Evolutionary conservation across 805 yeast species (phyloP).

Genomic region (Candida nitratophila): DNA sequence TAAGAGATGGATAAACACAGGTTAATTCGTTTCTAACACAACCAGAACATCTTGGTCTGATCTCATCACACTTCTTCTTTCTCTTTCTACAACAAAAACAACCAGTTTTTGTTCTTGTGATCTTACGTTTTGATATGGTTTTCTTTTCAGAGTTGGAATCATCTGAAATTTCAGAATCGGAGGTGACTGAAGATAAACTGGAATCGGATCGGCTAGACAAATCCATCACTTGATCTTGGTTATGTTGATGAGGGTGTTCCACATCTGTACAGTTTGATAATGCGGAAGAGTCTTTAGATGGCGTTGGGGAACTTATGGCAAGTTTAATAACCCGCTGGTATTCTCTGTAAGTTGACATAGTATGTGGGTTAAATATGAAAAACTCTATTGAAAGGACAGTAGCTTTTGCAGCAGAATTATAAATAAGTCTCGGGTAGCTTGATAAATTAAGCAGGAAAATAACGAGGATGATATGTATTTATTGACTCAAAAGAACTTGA

Average conservation of each 20-base stretch:
- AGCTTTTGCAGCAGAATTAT: no score
- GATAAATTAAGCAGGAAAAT: no score
- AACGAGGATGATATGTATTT: no score
- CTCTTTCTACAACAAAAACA: conserved; percentile 31
- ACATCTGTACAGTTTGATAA: background rate
- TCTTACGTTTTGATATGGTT: conserved; percentile 15
- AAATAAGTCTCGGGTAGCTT: no score
- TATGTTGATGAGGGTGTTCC: background rate
- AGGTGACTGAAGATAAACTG: background rate
- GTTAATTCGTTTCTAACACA: conserved; percentile 25
- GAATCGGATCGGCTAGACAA: background rate
- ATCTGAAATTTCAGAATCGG: background rate
- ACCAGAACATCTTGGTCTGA: conserved; percentile 28
- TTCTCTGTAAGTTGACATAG: conserved; percentile 22
- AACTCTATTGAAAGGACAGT: no score
- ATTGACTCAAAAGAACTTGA: no score
- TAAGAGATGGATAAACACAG: conserved; percentile 26
- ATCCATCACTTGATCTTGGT: background rate
- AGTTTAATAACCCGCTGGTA: conserved; percentile 25
- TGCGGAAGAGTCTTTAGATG: background rate
- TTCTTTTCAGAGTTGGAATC: background rate
- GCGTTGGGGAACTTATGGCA: conserved; percentile 3
- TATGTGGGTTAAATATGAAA: background rate
- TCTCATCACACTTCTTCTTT: conserved; percentile 32
- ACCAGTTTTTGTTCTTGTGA: conserved; percentile 30